Evolutionary conservation across 2,329 filamentous ascomycete species (phyloP), one percentile per base, ranked within the genome.

Genomic region (Fusarium chaquense): DNA sequence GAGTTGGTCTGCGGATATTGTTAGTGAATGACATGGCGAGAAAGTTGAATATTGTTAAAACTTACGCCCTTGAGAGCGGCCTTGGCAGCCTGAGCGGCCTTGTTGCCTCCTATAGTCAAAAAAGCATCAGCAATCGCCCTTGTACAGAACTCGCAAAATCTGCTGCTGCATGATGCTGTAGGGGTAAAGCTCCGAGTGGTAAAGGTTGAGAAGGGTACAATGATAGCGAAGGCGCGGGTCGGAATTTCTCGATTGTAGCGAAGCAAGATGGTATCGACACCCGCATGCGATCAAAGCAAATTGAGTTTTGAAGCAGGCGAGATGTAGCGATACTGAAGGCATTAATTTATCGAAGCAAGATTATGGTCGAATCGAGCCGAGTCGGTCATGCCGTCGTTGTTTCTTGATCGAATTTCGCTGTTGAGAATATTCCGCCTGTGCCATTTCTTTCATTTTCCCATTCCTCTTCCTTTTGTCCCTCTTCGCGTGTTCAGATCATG

Each of bases 1-100:
- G 83, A 79, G 82, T 85, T 82, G 74, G 83, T 79, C 85, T 88
- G 70, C 50, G 36, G 9, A 26, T 9, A 5, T 35, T 32, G 58
- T 67, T 54, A 73, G 65, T 16, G 28, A 20, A 26, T 41, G 32
- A 7, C 20, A 45, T 4, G 12, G 15, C 41, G 22, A 10, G 2
- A 7, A 41, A 35, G 45, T 16, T 26, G 11, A 50, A 15, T 10
- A 26, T 20, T 16, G 65, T 73, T 8, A 38, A 52, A 73, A 91
- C 93, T 87, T 94, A 97, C 93, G 84, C 94, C 95, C 87, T 93
- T 93, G 79, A 98, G 91, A 81, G 94, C 92, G 83, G 96, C 93
- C 90, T 99, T 98, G 79, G 96, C 93, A 83, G 96, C 96, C 32
- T 51, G 32, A 82, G 91, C 90, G 80, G 90, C 87, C 84, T 89